A percentile compares a stretch with the other conserved stretches of the same genome.
Conservation (phyloP, 2,329 filamentous ascomycete species). For the Penicillium frequentans region DNA sequence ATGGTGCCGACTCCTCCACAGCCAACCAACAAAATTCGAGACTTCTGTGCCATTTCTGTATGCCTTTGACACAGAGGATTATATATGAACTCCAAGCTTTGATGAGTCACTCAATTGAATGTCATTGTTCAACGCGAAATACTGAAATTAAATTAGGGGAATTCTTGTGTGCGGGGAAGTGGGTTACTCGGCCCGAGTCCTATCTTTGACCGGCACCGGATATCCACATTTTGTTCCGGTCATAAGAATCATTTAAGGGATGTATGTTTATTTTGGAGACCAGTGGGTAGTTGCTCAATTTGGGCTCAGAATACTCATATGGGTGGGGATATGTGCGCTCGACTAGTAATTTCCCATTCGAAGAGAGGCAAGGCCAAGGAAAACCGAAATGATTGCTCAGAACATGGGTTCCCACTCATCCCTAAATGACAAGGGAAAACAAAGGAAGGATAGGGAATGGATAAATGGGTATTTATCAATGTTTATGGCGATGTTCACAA, state of each 20-base stretch:
- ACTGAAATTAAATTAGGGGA: not conserved
- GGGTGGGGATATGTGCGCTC: too few species aligned
- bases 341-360: too few species aligned
- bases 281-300: too few species aligned
- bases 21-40: constrained; percentile 44
- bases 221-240: not conserved
- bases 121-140: not conserved
- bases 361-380: too few species aligned
- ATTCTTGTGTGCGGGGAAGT: not conserved
- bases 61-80: not conserved
- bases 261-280: too few species aligned
- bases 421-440: too few species aligned
- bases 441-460: rapidly evolving
- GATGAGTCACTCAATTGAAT: not conserved
- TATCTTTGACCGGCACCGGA: not conserved
- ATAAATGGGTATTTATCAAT: too few species aligned
- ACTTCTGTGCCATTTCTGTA: not conserved
- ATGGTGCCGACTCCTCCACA: constrained; percentile 59
- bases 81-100: not conserved
- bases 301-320: too few species aligned
- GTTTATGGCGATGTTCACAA: too few species aligned
- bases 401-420: too few species aligned
- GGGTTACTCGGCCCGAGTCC: not conserved
- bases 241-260: too few species aligned
- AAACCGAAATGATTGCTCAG: too few species aligned